Conservation (phyloP, 1,139 yeast genomes). For the Candida glucosophila region DNA sequence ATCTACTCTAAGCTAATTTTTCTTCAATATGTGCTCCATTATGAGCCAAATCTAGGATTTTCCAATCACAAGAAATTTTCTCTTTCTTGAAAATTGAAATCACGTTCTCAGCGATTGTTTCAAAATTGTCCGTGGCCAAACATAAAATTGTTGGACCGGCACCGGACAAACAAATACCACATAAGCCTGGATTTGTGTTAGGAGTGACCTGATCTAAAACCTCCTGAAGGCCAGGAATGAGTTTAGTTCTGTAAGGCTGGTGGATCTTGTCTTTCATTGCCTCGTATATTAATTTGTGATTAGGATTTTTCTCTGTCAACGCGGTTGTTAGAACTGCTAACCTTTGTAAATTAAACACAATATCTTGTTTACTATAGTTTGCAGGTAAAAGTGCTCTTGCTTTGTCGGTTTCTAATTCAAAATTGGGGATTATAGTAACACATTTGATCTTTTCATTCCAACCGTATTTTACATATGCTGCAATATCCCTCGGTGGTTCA, state of each 20-base stretch:
- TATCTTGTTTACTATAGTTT: constrained; percentile 70
- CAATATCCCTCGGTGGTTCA: constrained; percentile 74
- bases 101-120: constrained; percentile 72
- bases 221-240: constrained; percentile 85
- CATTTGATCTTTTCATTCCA: constrained; percentile 83
- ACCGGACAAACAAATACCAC: constrained; percentile 93
- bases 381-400: constrained; percentile 84
- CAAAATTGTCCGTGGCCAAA: constrained; percentile 82
- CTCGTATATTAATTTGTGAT: constrained; percentile 73
- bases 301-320: constrained; percentile 73
- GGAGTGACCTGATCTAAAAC: constrained; percentile 81
- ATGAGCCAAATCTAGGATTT: constrained; percentile 73
- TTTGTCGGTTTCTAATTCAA: constrained; percentile 88
- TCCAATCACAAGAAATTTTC: constrained; percentile 70
- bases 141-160: constrained; percentile 98
- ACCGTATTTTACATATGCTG: constrained; percentile 79
- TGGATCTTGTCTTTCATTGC: constrained; percentile 97
- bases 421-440: constrained; percentile 84
- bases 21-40: constrained; percentile 68
- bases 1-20: no score
- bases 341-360: constrained; percentile 72
- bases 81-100: constrained; percentile 59
- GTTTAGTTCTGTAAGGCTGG: constrained; percentile 86
- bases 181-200: constrained; percentile 67
- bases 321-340: constrained; percentile 55